These are phyloP conservation scores for Globisporangium heterothallicum DNA, from an alignment of 352 stramenopile genomes.

Conservation along the genomic window DNA sequence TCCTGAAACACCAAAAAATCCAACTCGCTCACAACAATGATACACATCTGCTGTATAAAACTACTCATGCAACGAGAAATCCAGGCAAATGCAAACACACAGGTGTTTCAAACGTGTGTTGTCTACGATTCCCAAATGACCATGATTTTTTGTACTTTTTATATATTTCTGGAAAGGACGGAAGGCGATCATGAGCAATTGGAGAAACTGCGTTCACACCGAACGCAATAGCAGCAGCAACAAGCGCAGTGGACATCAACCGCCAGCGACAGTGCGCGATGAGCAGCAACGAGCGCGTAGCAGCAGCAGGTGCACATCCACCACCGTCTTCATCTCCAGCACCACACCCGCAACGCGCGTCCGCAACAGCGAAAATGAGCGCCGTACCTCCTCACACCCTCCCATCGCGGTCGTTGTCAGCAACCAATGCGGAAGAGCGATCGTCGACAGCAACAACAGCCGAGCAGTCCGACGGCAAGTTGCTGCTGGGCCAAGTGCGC, in stretches of 20 bases:
- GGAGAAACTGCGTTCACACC: no score
- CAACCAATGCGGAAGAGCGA: neutral
- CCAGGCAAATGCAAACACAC: no score
- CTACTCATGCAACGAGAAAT: no score
- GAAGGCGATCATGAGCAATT: neutral
- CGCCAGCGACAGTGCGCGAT: neutral
- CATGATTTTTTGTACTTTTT: no score
- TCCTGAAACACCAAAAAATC: neutral
- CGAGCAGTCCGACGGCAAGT: conserved; percentile 5
- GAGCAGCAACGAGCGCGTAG: neutral
- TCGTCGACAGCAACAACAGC: neutral
- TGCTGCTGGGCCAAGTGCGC: conserved; percentile 36
- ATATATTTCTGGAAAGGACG: neutral
- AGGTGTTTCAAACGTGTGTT: no score
- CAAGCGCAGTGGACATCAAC: neutral
- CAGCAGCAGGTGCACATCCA: neutral
- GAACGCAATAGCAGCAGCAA: no score
- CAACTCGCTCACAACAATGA: neutral
- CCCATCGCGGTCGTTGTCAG: neutral
- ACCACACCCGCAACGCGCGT: neutral
- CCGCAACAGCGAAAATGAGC: neutral
- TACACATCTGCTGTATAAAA: no score
- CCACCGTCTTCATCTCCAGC: neutral
- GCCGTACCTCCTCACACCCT: neutral
- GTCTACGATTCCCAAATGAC: no score